phyloP scores from a whole-genome alignment of 192 early-diverging fungal genomes.

The Coemansia sp. region DNA sequence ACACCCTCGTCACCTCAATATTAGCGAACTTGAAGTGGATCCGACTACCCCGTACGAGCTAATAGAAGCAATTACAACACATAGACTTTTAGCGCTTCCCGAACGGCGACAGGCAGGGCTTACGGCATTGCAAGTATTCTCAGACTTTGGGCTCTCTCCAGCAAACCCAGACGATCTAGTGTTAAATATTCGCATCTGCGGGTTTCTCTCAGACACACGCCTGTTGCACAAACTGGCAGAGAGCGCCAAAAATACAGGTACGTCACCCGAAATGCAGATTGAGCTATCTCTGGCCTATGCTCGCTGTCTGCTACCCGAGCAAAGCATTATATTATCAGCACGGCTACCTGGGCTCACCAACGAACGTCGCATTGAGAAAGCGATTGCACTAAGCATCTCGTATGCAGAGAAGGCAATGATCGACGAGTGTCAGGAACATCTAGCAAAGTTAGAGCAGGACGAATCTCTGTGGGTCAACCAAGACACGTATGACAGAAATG shows the following conservation, averaged over 20 bases:
- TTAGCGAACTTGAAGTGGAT: not conserved
- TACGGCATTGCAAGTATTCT: conserved; percentile 35
- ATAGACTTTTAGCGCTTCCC: conserved; percentile 20
- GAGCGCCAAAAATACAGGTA: not conserved
- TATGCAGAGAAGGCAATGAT: conserved; percentile 21
- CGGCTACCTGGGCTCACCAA: not conserved
- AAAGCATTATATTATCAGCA: conserved; percentile 2
- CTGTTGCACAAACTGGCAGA: not conserved
- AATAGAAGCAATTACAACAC: conserved; percentile 16
- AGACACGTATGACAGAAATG: conserved; percentile 1
- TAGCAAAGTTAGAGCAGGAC: not conserved
- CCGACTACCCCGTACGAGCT: not conserved
- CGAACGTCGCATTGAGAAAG: conserved; percentile 19
- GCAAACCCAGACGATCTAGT: not conserved
- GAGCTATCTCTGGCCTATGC: conserved; percentile 36
- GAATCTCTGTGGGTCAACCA: conserved; percentile 9
- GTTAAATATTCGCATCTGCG: conserved; percentile 25
- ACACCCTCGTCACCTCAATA: not conserved
- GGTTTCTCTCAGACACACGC: conserved; percentile 23
- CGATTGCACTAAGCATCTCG: conserved; percentile 20
- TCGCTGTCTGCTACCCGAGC: conserved; percentile 26
- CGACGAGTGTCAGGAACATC: conserved; percentile 5
- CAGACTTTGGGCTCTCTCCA: conserved; percentile 19
- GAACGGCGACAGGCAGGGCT: conserved; percentile 37
- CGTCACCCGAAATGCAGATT: not conserved